phyloP scores from a whole-genome alignment of 2,329 filamentous ascomycete species.

The Fusarium continuum region DNA sequence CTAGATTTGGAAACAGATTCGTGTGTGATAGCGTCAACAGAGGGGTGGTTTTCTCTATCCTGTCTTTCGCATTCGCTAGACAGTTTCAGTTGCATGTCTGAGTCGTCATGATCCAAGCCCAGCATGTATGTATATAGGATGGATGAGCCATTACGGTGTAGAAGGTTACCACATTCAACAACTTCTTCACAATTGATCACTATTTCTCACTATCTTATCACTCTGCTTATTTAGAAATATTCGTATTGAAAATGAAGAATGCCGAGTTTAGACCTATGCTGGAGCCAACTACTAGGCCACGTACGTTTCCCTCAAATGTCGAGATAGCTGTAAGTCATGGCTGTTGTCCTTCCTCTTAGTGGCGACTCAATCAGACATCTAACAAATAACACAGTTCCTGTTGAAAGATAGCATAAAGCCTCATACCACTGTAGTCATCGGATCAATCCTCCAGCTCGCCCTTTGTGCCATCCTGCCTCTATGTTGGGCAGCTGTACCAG shows the following conservation, averaged over 20 bases:
- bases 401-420: conserved; percentile 50
- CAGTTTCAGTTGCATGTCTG: neutral
- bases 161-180: neutral
- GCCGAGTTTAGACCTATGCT: conserved; percentile 41
- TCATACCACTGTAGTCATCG: conserved; percentile 46
- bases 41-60: neutral
- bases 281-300: conserved; percentile 33
- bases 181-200: neutral
- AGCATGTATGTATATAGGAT: neutral
- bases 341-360: neutral
- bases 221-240: neutral
- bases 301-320: conserved; percentile 19
- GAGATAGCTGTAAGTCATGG: conserved; percentile 33
- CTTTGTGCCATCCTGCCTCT: conserved; percentile 48
- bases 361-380: neutral
- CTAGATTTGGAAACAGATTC: neutral
- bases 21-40: neutral
- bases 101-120: neutral
- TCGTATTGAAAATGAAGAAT: conserved; percentile 10
- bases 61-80: conserved; percentile 19
- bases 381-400: conserved; percentile 20
- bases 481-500: conserved; percentile 49
- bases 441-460: conserved; percentile 48
- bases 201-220: neutral
- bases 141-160: neutral